Conservation (phyloP, 2,329 filamentous ascomycete species). For the Sarocladium oryzae region DNA sequence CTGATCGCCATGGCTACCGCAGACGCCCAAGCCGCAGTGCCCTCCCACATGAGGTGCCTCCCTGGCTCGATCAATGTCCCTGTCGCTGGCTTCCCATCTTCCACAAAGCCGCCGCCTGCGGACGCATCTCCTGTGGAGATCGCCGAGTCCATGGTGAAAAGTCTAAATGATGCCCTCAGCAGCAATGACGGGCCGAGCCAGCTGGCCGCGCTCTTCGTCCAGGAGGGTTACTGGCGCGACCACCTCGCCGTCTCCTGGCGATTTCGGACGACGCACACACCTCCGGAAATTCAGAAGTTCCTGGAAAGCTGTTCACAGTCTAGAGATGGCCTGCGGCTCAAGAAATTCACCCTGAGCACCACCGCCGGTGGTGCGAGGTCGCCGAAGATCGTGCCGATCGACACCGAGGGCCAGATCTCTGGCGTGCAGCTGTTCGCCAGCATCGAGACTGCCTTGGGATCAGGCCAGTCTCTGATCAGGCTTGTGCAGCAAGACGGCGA, state of each 20-base stretch:
- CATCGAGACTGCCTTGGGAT: constrained; percentile 46
- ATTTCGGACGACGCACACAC: constrained; percentile 30
- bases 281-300: constrained; percentile 31
- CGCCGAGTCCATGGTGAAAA: neutral
- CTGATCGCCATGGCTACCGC: constrained; percentile 8
- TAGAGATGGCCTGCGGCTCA: constrained; percentile 33
- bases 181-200: neutral
- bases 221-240: constrained; percentile 43
- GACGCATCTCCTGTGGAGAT: constrained; percentile 24
- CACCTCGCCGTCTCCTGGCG: constrained; percentile 47
- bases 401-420: constrained; percentile 38
- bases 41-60: constrained; percentile 22
- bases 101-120: constrained; percentile 18
- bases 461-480: constrained; percentile 49
- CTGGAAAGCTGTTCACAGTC: constrained; percentile 25
- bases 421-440: constrained; percentile 52
- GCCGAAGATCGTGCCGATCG: constrained; percentile 40
- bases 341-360: constrained; percentile 42
- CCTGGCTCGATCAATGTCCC: constrained; percentile 50
- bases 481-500: constrained; percentile 34
- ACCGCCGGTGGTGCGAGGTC: constrained; percentile 35
- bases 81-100: constrained; percentile 35
- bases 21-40: constrained; percentile 10
- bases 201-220: neutral
- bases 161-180: neutral